A percentile compares a stretch with the other conserved stretches of the same genome.
These are phyloP conservation scores for Panicum hallii DNA, from an alignment of 202 grass and related monocot genomes.

Conservation along the genomic window DNA sequence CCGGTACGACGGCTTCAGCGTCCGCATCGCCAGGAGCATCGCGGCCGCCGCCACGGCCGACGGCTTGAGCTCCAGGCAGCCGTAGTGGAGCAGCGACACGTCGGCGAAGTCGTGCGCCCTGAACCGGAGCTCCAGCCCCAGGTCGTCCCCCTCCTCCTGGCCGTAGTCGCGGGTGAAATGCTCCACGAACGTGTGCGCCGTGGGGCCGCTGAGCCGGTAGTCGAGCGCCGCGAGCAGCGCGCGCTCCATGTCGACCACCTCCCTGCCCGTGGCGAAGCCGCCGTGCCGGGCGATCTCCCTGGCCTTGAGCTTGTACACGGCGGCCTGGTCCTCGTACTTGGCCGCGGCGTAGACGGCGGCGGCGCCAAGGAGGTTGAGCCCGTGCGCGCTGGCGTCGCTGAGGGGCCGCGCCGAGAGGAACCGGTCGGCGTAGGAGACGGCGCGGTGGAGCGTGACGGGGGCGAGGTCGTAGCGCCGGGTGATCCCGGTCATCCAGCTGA, in stretches of 20 bases:
- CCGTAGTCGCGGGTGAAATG: constrained; percentile 28
- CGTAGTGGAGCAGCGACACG: constrained; percentile 27
- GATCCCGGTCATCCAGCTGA: constrained; percentile 12
- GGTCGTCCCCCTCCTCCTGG: neutral
- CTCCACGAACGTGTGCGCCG: constrained; percentile 40
- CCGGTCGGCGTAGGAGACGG: constrained; percentile 48
- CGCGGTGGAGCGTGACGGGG: constrained; percentile 37
- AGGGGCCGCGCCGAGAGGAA: constrained; percentile 20
- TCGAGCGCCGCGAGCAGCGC: constrained; percentile 5
- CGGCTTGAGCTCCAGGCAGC: constrained; percentile 20
- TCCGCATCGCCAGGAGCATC: constrained; percentile 13
- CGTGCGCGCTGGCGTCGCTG: neutral
- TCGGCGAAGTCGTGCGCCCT: constrained; percentile 2
- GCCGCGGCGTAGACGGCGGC: constrained; percentile 30
- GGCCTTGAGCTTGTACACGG: neutral
- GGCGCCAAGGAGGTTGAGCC: constrained; percentile 31
- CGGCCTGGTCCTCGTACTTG: constrained; percentile 33
- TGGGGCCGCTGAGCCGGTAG: constrained; percentile 29
- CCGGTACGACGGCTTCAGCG: neutral
- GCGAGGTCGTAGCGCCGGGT: neutral
- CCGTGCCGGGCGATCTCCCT: neutral
- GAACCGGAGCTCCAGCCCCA: neutral
- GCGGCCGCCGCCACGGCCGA: constrained; percentile 41
- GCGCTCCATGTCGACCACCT: constrained; percentile 19
- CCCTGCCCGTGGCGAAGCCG: neutral